Percentiles rank a stretch among this genome's conserved stretches.
phyloP scores from a whole-genome alignment of 1,284 basidiomycete genomes.

The Stereum hirsutum region DNA sequence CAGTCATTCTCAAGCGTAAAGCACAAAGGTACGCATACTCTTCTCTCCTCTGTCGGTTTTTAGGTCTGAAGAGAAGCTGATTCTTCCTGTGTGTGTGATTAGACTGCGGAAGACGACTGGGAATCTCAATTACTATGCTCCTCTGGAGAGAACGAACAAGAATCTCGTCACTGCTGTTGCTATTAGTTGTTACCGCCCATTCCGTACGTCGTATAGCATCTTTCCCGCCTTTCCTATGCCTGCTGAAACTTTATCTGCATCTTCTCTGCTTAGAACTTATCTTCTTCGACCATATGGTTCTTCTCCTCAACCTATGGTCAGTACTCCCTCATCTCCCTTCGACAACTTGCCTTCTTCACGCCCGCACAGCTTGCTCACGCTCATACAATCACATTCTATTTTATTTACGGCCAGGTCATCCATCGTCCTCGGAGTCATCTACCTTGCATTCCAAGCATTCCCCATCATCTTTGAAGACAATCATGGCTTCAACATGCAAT shows the following conservation, averaged over 20 bases:
- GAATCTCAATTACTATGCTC: constrained; percentile 44
- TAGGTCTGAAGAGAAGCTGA: background rate
- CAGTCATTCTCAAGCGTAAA: constrained; percentile 53
- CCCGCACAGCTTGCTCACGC: too few relatives aligned
- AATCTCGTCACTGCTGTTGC: constrained; percentile 29
- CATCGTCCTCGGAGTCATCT: constrained; percentile 66
- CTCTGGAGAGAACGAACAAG: constrained; percentile 37
- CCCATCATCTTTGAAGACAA: constrained; percentile 57
- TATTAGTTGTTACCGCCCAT: constrained; percentile 45
- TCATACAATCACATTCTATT: background rate
- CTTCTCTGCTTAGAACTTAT: constrained; percentile 52
- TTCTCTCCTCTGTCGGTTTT: too few relatives aligned
- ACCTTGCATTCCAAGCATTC: constrained; percentile 67
- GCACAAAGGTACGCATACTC: constrained; percentile 26
- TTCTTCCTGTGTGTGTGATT: too few relatives aligned
- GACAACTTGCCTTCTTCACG: background rate
- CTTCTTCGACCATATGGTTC: constrained; percentile 65
- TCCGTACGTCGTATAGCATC: constrained; percentile 65
- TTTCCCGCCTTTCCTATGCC: background rate
- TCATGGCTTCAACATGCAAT: constrained; percentile 53
- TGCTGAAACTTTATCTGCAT: background rate
- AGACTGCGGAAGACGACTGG: constrained; percentile 51
- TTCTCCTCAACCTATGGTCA: constrained; percentile 52
- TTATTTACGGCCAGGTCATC: constrained; percentile 29
- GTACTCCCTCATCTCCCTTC: background rate